These are phyloP conservation scores for Furculomyces boomerangus DNA, from an alignment of 371 early-diverging fungal species.

Conservation along the genomic window DNA sequence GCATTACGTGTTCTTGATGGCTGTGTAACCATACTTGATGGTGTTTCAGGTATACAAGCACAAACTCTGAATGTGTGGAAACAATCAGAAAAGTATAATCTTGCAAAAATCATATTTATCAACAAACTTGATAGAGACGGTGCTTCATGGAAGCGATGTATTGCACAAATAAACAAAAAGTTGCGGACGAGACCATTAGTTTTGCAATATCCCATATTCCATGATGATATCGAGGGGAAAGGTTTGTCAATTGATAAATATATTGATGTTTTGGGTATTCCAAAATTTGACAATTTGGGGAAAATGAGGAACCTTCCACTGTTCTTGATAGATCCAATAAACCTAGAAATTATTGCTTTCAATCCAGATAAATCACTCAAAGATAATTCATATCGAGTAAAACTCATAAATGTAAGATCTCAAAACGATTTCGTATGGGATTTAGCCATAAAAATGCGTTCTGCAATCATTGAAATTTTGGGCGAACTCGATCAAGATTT, in stretches of 20 bases:
- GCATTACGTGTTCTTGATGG: conserved; percentile 85
- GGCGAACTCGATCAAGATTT: conserved; percentile 72
- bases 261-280: not conserved
- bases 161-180: conserved; percentile 35
- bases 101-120: conserved; percentile 76
- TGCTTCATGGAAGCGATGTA: conserved; percentile 38
- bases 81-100: conserved; percentile 65
- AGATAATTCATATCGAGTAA: conserved; percentile 27
- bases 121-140: conserved; percentile 94
- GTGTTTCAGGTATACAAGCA: conserved; percentile 90
- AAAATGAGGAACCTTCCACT: not conserved
- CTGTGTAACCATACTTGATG: conserved; percentile 80
- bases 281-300: not conserved
- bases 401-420: conserved; percentile 10
- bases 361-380: conserved; percentile 19
- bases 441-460: conserved; percentile 6
- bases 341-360: conserved; percentile 55
- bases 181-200: conserved; percentile 51
- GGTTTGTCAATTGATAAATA: not conserved
- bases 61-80: conserved; percentile 90
- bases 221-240: conserved; percentile 7
- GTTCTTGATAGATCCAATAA: conserved; percentile 54
- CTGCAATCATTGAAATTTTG: conserved; percentile 54
- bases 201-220: conserved; percentile 49
- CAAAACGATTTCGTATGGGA: not conserved